These are phyloP conservation scores for Kodamaea laetipori DNA, from an alignment of 805 yeast genomes.

Conservation along the genomic window DNA sequence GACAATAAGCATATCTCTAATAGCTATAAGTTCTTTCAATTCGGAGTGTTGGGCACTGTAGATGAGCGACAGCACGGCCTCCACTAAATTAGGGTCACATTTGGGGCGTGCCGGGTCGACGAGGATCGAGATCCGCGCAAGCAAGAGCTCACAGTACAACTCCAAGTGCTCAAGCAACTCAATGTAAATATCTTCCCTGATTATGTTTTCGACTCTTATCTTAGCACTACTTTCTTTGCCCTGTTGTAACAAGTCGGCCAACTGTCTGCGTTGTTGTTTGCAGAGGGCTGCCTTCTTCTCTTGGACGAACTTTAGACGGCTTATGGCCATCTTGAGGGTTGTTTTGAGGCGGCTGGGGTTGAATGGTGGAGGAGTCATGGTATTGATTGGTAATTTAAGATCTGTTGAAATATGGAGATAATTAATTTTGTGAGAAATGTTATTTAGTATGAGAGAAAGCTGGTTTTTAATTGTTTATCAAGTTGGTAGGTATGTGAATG, in stretches of 20 bases:
- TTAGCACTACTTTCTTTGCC: constrained; percentile 83
- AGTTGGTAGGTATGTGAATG: too few species aligned
- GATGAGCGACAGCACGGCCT: constrained; percentile 71
- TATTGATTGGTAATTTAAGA: constrained; percentile 14
- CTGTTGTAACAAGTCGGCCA: constrained; percentile 67
- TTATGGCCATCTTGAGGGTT: constrained; percentile 65
- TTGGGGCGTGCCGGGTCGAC: constrained; percentile 42
- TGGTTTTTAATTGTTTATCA: too few species aligned
- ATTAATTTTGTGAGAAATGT: too few species aligned
- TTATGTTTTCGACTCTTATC: constrained; percentile 80
- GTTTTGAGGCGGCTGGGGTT: constrained; percentile 42
- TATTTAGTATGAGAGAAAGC: too few species aligned
- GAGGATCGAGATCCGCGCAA: constrained; percentile 71
- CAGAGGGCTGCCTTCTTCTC: constrained; percentile 74
- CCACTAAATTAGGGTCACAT: constrained; percentile 65
- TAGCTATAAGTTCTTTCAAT: constrained; percentile 63
- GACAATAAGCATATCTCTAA: constrained; percentile 61
- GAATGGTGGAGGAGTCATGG: constrained; percentile 27
- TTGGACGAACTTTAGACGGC: constrained; percentile 68
- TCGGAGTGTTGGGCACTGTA: constrained; percentile 74
- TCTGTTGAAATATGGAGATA: constrained; percentile 1
- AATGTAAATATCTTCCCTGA: constrained; percentile 76
- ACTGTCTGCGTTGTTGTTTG: constrained; percentile 67
- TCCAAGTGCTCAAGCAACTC: constrained; percentile 80
- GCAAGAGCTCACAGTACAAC: constrained; percentile 75